Percentiles rank a stretch among this genome's conserved stretches.
These are phyloP conservation scores for Hyaloscypha bicolor DNA, from an alignment of 495 filamentous ascomycete species.

Conservation along the genomic window DNA sequence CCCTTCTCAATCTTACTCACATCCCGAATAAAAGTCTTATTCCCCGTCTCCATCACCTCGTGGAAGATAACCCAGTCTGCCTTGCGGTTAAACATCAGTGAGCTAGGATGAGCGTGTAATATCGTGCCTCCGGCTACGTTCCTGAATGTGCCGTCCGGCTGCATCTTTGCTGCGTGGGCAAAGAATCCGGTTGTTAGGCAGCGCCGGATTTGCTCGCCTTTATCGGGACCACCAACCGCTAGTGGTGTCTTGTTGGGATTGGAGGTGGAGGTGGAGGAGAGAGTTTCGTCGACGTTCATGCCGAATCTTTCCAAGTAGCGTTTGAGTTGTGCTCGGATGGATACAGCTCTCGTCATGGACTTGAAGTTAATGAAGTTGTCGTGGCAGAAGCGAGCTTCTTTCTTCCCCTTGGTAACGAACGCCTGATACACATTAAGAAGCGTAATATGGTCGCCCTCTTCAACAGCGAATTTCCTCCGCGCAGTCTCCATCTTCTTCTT, in stretches of 20 bases:
- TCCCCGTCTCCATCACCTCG: constrained; percentile 89
- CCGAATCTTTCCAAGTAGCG: constrained; percentile 87
- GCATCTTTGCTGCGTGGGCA: constrained; percentile 94
- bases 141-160: constrained; percentile 87
- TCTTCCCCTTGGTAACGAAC: constrained; percentile 83
- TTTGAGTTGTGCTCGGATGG: constrained; percentile 83
- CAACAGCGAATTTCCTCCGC: constrained; percentile 82
- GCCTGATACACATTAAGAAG: constrained; percentile 92
- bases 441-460: constrained; percentile 95
- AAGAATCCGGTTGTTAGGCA: constrained; percentile 94
- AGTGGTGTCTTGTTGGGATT: constrained; percentile 26
- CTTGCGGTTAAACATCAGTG: constrained; percentile 96
- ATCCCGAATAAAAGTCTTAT: constrained; percentile 90
- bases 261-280: constrained; percentile 30
- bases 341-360: constrained; percentile 77
- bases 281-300: constrained; percentile 67
- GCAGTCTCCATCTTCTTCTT: constrained; percentile 72
- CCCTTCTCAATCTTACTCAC: constrained; percentile 87
- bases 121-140: constrained; percentile 73
- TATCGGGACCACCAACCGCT: constrained; percentile 43
- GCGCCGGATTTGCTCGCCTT: constrained; percentile 73
- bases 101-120: constrained; percentile 89
- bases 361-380: constrained; percentile 88
- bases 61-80: constrained; percentile 98
- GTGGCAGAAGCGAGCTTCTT: constrained; percentile 83